Evolutionary conservation across 768 basidiomycete genomes (phyloP).

Genomic region (Coprinellus micaceus): DNA sequence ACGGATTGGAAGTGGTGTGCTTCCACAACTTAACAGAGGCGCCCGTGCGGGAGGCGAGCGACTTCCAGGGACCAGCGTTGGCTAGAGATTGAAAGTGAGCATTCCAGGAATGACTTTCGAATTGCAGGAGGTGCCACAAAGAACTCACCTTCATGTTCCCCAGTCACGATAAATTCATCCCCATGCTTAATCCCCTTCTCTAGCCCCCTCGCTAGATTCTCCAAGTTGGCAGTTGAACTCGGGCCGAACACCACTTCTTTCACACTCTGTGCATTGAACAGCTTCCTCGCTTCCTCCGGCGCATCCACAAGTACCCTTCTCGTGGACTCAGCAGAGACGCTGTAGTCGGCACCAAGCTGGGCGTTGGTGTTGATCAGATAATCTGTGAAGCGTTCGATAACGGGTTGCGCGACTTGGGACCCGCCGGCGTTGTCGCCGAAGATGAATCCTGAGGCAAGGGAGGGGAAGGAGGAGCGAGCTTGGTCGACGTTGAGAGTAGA

Average conservation of each 20-base stretch:
- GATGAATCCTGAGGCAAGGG: conserved; percentile 55
- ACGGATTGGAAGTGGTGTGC: conserved; percentile 39
- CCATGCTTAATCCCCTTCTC: conserved; percentile 50
- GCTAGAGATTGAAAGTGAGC: conserved; percentile 34
- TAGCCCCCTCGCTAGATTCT: conserved; percentile 63
- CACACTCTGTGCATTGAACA: conserved; percentile 61
- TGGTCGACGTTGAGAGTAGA: conserved; percentile 42
- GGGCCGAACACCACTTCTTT: conserved; percentile 66
- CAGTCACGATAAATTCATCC: conserved; percentile 76
- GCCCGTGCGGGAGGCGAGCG: conserved; percentile 55
- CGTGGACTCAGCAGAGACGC: conserved; percentile 50
- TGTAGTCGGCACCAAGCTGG: conserved; percentile 70
- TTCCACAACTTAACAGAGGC: conserved; percentile 60
- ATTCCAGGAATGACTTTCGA: neutral
- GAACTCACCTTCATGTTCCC: conserved; percentile 72
- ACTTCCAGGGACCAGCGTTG: conserved; percentile 75
- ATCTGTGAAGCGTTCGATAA: conserved; percentile 58
- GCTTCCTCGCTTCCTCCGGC: conserved; percentile 45
- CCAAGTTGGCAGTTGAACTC: conserved; percentile 65
- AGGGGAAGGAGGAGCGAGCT: conserved; percentile 61
- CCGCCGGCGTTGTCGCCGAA: conserved; percentile 79
- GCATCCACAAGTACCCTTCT: conserved; percentile 46
- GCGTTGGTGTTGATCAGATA: conserved; percentile 72
- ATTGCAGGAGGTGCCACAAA: neutral
- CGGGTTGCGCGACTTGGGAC: conserved; percentile 54